Conservation (phyloP, 148 eudicot genomes). For the Bassia scoparia region DNA sequence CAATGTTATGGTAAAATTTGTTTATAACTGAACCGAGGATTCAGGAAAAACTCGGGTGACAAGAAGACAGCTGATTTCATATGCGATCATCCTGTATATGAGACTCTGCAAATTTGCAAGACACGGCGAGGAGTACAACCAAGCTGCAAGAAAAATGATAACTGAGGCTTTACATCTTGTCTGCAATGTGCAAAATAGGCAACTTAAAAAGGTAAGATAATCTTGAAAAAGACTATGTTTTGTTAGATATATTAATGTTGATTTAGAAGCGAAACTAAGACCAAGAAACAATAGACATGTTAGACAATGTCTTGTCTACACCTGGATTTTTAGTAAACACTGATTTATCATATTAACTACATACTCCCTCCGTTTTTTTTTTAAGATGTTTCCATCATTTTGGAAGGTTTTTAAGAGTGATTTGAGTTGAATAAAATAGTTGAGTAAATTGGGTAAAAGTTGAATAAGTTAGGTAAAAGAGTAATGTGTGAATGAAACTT, state of each 20-base stretch:
- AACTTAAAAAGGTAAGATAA: neutral
- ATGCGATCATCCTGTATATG: slow-evolving; percentile 18
- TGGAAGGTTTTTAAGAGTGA: too few species aligned
- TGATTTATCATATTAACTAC: too few species aligned
- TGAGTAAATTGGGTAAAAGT: too few species aligned
- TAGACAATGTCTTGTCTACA: neutral
- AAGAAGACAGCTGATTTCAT: too few species aligned
- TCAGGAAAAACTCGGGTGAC: slow-evolving; percentile 59
- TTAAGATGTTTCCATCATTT: too few species aligned
- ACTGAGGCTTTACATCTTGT: slow-evolving; percentile 31
- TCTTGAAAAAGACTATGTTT: neutral
- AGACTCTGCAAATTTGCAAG: slow-evolving; percentile 30
- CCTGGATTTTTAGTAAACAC: neutral
- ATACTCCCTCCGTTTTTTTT: too few species aligned
- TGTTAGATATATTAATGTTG: neutral
- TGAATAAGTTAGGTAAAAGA: too few species aligned
- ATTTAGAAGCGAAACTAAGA: neutral
- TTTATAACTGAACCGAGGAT: slow-evolving; percentile 68
- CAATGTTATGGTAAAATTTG: slow-evolving; percentile 51
- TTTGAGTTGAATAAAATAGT: too few species aligned
- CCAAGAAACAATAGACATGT: neutral
- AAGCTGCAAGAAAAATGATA: slow-evolving; percentile 25
- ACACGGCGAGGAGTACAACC: slow-evolving; percentile 24
- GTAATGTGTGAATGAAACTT: too few species aligned
- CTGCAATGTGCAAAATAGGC: neutral